Base-by-base conservation (phyloP, 352 stramenopile species). In the Globisporangium solare region DNA sequence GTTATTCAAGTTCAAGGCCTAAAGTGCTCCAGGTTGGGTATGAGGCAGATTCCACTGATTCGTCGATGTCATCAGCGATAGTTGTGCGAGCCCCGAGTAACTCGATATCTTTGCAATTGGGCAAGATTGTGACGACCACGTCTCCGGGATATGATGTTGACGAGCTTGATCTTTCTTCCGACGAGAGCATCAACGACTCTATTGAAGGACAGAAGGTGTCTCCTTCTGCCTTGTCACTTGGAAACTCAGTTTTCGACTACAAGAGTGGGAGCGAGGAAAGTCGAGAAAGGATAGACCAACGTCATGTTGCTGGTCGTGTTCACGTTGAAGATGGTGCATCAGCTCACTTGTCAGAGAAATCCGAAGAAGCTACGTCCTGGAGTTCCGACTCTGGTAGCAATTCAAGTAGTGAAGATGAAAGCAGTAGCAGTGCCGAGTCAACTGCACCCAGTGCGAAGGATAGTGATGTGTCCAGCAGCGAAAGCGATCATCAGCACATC, bases 21-120 rank as follows among this genome's bases (percentile, higher is more conserved):
- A 83, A 68, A 21, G 32, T 79, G 31, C 54, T 79, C 3, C 57
- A 67, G 54, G 43, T 58, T 20, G 74, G 85, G 20, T 67, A 67
- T 27, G 70, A 85, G 46, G 56, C 59, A 43, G 66, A 75, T 51
- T 31, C 49, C n/a, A 37, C 17, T 12, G 37, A 27, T 41, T 24
- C 24, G 18, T 15, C 46, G n/a, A 32, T 52, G 12, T 60, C 58
- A 6, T 65, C 58, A 6, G 45, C 58, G 6, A 40, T 65, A n/a
- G 53, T 65, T 27, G 58, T 60, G 5, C 21, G 47, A 20, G n/a
- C 58, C 15, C 53, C 31, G 14, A 18, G 22, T 13, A n/a, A 32
- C 10, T 66, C 54, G 47, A 58, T 51, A 10, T 67, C 56, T 1
- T 71, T 58, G 10, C 54, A 56, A 12, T 64, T 62, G 10, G 61